phyloP scores from a whole-genome alignment of 257 asterid genomes.

The Ophiorrhiza pumila region DNA sequence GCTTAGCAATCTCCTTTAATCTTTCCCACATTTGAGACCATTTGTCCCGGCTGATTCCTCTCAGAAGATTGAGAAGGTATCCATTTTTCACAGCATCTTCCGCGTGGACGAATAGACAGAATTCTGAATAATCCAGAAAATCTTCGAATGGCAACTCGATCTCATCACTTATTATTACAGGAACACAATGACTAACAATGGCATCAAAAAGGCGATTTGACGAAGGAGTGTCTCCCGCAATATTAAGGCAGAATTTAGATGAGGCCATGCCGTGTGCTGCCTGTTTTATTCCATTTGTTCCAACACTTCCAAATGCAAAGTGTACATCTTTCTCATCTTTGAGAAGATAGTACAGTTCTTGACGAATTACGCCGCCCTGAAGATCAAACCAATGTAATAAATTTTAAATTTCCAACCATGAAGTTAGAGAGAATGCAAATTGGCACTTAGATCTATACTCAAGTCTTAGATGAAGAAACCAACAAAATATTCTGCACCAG shows the following conservation, averaged over 20 bases:
- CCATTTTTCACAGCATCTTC: constrained; percentile 57
- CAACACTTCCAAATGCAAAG: constrained; percentile 60
- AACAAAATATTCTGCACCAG: neutral
- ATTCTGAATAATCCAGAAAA: constrained; percentile 63
- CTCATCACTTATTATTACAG: constrained; percentile 84
- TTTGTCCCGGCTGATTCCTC: constrained; percentile 45
- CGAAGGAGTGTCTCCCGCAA: constrained; percentile 93
- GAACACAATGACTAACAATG: constrained; percentile 77
- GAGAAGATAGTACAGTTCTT: constrained; percentile 62
- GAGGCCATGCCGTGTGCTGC: constrained; percentile 70
- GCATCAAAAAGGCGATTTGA: constrained; percentile 89
- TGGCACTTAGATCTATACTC: neutral
- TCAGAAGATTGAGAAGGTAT: constrained; percentile 59
- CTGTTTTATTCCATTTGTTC: constrained; percentile 47
- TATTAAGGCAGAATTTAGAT: constrained; percentile 76
- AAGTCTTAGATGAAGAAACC: neutral
- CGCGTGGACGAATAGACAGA: constrained; percentile 60
- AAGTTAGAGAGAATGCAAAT: neutral
- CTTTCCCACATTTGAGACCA: constrained; percentile 83
- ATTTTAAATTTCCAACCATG: neutral
- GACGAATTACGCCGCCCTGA: constrained; percentile 80
- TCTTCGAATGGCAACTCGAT: constrained; percentile 84
- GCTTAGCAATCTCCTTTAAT: constrained; percentile 40
- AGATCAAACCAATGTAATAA: constrained; percentile 4
- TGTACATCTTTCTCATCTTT: constrained; percentile 63